Conservation (phyloP, 495 filamentous ascomycete species). For the Choiromyces venosus region DNA sequence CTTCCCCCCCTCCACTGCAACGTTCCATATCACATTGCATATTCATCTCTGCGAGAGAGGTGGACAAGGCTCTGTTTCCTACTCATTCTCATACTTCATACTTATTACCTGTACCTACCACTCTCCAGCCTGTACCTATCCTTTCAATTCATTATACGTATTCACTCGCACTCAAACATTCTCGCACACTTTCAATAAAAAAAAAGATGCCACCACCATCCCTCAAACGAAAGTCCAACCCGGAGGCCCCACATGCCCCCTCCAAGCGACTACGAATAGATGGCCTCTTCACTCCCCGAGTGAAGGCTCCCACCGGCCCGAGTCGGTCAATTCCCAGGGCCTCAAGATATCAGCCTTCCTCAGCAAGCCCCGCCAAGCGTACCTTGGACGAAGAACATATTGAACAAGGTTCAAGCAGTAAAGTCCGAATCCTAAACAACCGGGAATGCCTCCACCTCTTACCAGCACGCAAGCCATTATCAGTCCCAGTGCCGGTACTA, state of each 20-base stretch:
- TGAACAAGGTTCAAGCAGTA: constrained; percentile 15
- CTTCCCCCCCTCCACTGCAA: constrained; percentile 25
- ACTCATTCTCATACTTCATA: not conserved
- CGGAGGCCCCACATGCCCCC: constrained; percentile 8
- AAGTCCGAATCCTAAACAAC: constrained; percentile 31
- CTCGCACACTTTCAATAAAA: not conserved
- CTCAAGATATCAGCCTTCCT: not conserved
- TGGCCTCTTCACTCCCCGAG: constrained; percentile 26
- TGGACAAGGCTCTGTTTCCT: not conserved
- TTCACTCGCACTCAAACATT: constrained; percentile 1
- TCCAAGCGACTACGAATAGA: constrained; percentile 24
- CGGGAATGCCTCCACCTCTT: constrained; percentile 25
- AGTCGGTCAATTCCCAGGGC: constrained; percentile 12
- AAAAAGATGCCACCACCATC: constrained; percentile 11
- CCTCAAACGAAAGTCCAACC: constrained; percentile 29
- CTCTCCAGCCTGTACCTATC: not conserved
- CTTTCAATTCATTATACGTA: not conserved
- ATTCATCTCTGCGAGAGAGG: constrained; percentile 11
- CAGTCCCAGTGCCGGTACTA: not conserved
- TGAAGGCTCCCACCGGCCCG: constrained; percentile 33
- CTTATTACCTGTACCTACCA: not conserved
- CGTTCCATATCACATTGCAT: constrained; percentile 31
- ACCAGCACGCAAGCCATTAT: not conserved
- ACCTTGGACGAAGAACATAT: constrained; percentile 15
- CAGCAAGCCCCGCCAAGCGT: constrained; percentile 14